These are phyloP conservation scores for Fusarium coicis DNA, from an alignment of 2,329 filamentous ascomycete species.

Conservation along the genomic window DNA sequence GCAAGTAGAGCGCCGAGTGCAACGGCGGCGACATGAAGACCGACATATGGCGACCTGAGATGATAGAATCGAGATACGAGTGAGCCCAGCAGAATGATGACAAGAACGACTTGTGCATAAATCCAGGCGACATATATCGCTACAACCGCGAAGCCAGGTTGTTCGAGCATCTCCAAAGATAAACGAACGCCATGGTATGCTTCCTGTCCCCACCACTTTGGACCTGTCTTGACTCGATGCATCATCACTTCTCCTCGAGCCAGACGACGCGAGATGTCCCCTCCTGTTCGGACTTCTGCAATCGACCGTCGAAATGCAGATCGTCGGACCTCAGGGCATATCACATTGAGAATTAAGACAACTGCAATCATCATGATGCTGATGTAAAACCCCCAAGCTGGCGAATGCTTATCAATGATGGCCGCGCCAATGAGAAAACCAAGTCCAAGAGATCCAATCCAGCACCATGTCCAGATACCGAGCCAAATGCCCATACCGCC, in stretches of 20 bases:
- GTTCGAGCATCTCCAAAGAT: constrained; percentile 75
- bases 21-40: constrained; percentile 72
- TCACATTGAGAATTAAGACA: constrained; percentile 75
- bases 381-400: constrained; percentile 81
- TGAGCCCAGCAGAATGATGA: constrained; percentile 78
- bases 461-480: constrained; percentile 82
- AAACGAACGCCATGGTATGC: constrained; percentile 76
- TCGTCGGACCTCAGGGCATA: constrained; percentile 77
- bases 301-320: constrained; percentile 76
- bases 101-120: constrained; percentile 78
- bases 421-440: constrained; percentile 78
- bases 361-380: constrained; percentile 73
- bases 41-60: constrained; percentile 72
- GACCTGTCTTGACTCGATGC: constrained; percentile 77
- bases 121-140: constrained; percentile 82
- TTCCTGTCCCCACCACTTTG: constrained; percentile 82
- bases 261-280: constrained; percentile 66
- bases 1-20: constrained; percentile 76
- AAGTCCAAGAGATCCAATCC: constrained; percentile 75
- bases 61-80: constrained; percentile 76
- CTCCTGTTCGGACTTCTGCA: constrained; percentile 67
- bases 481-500: constrained; percentile 85
- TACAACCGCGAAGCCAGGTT: constrained; percentile 78
- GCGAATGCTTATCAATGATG: constrained; percentile 72
- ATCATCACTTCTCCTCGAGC: constrained; percentile 81